A percentile compares a stretch with the other conserved stretches of the same genome.
Conservation (phyloP, 2,329 filamentous ascomycete genomes). For the Aureobasidium sp. region DNA sequence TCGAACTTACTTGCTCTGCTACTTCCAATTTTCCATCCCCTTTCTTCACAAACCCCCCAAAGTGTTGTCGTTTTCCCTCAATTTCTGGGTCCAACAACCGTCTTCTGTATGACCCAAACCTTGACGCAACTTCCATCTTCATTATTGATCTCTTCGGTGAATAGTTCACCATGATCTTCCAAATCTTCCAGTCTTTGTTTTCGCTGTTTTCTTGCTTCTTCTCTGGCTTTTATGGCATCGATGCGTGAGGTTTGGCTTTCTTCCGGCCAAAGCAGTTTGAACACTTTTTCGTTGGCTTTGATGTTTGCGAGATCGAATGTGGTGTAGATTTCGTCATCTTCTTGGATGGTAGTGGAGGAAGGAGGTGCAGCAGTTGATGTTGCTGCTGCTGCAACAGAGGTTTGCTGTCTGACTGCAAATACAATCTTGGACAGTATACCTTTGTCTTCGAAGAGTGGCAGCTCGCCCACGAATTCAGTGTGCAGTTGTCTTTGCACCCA, state of each 20-base stretch:
- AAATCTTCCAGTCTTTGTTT: background rate
- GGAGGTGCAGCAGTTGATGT: background rate
- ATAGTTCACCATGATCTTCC: background rate
- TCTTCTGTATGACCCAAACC: background rate
- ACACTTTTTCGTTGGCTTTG: background rate
- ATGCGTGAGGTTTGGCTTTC: background rate
- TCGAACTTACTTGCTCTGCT: background rate
- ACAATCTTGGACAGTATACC: background rate
- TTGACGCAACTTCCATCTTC: background rate
- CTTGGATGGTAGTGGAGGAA: background rate
- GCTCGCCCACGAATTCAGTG: background rate
- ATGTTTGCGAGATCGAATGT: conserved; percentile 9
- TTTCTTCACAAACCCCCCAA: too few species aligned
- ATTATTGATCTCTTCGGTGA: background rate
- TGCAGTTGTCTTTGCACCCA: conserved; percentile 2
- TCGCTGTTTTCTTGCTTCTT: background rate
- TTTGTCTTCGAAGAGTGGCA: conserved; percentile 1
- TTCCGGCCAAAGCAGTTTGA: background rate
- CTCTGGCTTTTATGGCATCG: background rate
- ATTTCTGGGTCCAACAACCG: conserved; percentile 10
- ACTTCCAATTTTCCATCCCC: background rate
- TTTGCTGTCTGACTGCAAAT: background rate
- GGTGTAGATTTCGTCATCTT: background rate
- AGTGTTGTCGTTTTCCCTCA: background rate
- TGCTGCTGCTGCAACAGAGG: background rate